phyloP scores from a whole-genome alignment of 2,329 filamentous ascomycete genomes.

The Chrysosporium queenslandicum region DNA sequence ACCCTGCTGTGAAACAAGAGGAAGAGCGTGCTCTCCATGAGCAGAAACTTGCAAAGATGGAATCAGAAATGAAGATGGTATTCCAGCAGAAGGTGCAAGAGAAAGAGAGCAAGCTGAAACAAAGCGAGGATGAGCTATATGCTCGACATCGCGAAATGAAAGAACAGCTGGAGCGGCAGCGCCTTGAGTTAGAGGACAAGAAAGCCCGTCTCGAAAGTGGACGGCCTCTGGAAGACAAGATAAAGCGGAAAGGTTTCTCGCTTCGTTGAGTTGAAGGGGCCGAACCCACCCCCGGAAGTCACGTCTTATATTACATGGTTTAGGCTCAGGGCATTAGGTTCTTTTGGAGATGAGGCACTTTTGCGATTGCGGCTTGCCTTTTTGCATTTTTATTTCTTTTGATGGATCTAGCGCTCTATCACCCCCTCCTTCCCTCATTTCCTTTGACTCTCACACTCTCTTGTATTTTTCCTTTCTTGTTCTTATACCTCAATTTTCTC shows the following conservation, averaged over 20 bases:
- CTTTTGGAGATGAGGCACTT: slow-evolving; percentile 7
- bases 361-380: slow-evolving; percentile 10
- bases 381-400: slow-evolving; percentile 13
- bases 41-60: slow-evolving; percentile 99
- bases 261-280: slow-evolving; percentile 56
- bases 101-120: slow-evolving; percentile 99
- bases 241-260: slow-evolving; percentile 98
- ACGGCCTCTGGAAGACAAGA: slow-evolving; percentile 91
- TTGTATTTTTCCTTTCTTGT: slow-evolving; percentile 23
- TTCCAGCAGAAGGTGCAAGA: slow-evolving; percentile 99
- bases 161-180: slow-evolving; percentile 93
- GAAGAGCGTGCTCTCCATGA: slow-evolving; percentile 97
- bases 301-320: slow-evolving; percentile 17
- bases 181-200: slow-evolving; percentile 94
- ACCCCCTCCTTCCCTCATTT: slow-evolving; percentile 18
- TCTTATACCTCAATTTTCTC: slow-evolving; percentile 26
- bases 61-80: slow-evolving; percentile 99
- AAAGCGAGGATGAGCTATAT: slow-evolving; percentile 98
- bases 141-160: slow-evolving; percentile 99
- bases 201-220: slow-evolving; percentile 91
- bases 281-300: slow-evolving; percentile 14
- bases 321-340: slow-evolving; percentile 4
- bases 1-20: slow-evolving; percentile 99
- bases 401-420: slow-evolving; percentile 19
- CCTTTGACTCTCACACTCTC: slow-evolving; percentile 28